These are phyloP conservation scores for Nemania bipapillata DNA, from an alignment of 2,329 filamentous ascomycete genomes.

Conservation along the genomic window DNA sequence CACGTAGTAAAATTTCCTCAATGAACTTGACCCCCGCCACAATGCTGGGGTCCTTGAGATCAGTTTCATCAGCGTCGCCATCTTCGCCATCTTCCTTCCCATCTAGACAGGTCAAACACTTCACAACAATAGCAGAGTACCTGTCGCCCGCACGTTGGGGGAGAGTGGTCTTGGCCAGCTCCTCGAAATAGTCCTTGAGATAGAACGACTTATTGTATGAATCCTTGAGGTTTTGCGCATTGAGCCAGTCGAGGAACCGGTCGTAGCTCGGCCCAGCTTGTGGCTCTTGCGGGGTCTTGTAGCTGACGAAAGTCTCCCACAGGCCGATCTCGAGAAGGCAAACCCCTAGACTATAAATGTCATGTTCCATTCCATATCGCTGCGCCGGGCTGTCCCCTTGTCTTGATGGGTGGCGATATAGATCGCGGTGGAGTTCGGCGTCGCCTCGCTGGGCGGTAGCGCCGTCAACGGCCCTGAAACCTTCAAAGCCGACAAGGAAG, in stretches of 20 bases:
- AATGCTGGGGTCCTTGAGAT: neutral
- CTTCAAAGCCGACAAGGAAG: conserved; percentile 13
- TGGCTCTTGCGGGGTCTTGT: neutral
- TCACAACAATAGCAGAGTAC: neutral
- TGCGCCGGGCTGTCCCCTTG: neutral
- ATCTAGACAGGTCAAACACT: conserved; percentile 5
- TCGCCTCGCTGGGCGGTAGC: conserved; percentile 1
- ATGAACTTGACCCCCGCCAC: neutral
- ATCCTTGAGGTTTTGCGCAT: neutral
- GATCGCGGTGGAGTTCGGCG: neutral
- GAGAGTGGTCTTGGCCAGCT: neutral
- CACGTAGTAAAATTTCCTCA: neutral
- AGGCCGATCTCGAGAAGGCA: conserved; percentile 16
- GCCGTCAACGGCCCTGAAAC: conserved; percentile 1
- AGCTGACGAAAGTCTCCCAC: conserved; percentile 3
- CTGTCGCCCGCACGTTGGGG: neutral
- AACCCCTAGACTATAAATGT: conserved; percentile 17
- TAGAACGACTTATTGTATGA: neutral
- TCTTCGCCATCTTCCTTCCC: neutral
- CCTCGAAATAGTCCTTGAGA: conserved; percentile 1
- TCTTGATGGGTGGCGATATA: conserved; percentile 14
- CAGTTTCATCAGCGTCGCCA: neutral
- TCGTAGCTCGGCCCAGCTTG: neutral
- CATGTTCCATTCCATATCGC: conserved; percentile 11
- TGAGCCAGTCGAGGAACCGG: neutral